These are phyloP conservation scores for Westerdykella sp. DNA, from an alignment of 2,329 filamentous ascomycete species.

Conservation along the genomic window DNA sequence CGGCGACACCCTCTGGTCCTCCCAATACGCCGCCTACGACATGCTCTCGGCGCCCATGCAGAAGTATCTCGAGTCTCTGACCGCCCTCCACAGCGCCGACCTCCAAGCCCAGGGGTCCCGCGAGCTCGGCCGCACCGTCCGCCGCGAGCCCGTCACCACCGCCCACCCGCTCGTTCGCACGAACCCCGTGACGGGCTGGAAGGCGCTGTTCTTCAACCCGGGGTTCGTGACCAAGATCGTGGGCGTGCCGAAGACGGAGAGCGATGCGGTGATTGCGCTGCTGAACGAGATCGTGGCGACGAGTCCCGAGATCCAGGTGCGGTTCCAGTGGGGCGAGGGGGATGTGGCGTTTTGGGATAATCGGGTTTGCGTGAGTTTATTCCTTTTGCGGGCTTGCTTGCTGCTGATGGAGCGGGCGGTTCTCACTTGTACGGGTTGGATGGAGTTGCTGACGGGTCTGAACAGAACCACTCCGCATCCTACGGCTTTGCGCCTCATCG, in stretches of 20 bases:
- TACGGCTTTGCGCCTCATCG: conserved; percentile 54
- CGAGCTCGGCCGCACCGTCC: conserved; percentile 47
- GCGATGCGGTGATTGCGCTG: conserved; percentile 47
- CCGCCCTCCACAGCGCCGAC: conserved; percentile 50
- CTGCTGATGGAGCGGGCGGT: too few species aligned
- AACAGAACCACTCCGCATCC: conserved; percentile 51
- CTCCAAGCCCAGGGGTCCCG: conserved; percentile 49
- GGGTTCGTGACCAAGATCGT: conserved; percentile 54
- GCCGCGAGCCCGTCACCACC: conserved; percentile 49
- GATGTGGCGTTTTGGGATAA: conserved; percentile 68
- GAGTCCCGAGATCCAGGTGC: conserved; percentile 62
- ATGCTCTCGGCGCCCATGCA: conserved; percentile 52
- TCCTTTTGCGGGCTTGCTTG: too few species aligned
- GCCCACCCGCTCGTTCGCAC: conserved; percentile 54
- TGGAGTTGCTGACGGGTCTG: too few species aligned
- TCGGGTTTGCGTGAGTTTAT: conserved; percentile 42
- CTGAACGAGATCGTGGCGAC: conserved; percentile 52
- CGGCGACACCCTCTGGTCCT: conserved; percentile 54
- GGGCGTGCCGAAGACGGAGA: conserved; percentile 53
- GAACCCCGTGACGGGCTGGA: conserved; percentile 58
- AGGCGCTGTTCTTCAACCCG: conserved; percentile 54
- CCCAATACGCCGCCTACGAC: conserved; percentile 55
- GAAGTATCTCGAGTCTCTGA: conserved; percentile 53
- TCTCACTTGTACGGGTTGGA: too few species aligned
- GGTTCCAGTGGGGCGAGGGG: conserved; percentile 58